Percentiles rank a stretch among this genome's conserved stretches.
Evolutionary conservation across 371 early-diverging fungal genomes (phyloP).

Genomic region (Mortierella sp.): DNA sequence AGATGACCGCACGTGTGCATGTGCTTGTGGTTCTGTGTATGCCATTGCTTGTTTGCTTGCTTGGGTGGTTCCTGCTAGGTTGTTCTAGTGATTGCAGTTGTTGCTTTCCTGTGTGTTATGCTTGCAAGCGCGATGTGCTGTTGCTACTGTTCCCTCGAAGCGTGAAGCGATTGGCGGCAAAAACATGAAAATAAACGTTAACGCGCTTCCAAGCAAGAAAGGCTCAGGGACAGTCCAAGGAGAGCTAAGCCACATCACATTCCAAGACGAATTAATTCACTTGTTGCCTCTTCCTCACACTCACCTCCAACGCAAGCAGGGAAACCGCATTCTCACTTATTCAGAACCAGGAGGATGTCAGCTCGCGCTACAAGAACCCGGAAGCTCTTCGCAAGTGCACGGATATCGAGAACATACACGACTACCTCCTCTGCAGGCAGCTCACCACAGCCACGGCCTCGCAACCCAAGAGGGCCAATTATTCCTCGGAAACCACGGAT

Average conservation of each 20-base stretch:
- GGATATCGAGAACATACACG: neutral
- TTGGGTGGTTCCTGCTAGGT: neutral
- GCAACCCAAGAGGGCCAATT: neutral
- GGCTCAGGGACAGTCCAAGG: neutral
- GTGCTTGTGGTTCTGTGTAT: slow-evolving; percentile 2
- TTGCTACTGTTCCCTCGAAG: neutral
- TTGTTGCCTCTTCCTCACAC: neutral
- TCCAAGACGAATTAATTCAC: neutral
- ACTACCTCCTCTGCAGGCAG: neutral
- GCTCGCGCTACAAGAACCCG: neutral
- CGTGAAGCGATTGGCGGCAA: neutral
- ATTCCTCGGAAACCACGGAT: neutral
- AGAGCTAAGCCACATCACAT: neutral
- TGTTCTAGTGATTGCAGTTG: neutral
- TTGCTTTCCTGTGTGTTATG: neutral
- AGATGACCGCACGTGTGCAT: neutral
- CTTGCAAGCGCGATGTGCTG: too few relatives aligned
- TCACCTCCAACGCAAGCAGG: neutral
- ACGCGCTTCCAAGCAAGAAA: neutral
- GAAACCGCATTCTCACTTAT: neutral
- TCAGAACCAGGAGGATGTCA: neutral
- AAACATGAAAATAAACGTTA: neutral
- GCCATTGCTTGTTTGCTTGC: neutral
- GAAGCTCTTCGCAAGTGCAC: neutral
- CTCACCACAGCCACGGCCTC: neutral